These are phyloP conservation scores for Penicillium cosmopolitanum DNA, from an alignment of 495 filamentous ascomycete genomes.

Conservation along the genomic window DNA sequence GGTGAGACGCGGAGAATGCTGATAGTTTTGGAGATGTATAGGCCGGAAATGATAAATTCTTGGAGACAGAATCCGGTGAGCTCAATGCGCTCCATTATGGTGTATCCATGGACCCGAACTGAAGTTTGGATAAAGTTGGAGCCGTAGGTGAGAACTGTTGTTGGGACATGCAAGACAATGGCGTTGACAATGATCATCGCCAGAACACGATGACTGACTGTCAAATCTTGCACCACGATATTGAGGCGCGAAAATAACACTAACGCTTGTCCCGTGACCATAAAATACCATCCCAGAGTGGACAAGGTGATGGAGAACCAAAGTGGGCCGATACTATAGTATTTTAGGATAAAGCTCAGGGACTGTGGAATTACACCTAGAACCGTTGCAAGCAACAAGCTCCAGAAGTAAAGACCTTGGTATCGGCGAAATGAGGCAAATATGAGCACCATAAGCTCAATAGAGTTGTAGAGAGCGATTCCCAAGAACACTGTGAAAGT, in stretches of 20 bases:
- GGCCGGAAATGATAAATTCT: conserved; percentile 52
- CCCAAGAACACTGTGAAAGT: conserved; percentile 40
- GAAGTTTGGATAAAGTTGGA: conserved; percentile 26
- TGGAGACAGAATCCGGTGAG: conserved; percentile 51
- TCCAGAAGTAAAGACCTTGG: conserved; percentile 49
- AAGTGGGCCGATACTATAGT: conserved; percentile 27
- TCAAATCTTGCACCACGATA: conserved; percentile 36
- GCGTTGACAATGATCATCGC: conserved; percentile 43
- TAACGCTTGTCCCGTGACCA: conserved; percentile 45
- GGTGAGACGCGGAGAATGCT: conserved; percentile 39
- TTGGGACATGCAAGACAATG: conserved; percentile 43
- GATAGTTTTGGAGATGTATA: conserved; percentile 51
- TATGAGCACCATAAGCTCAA: conserved; percentile 43
- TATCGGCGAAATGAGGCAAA: conserved; percentile 42
- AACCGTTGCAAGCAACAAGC: conserved; percentile 36
- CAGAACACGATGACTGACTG: conserved; percentile 31
- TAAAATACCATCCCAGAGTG: conserved; percentile 45
- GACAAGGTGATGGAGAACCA: conserved; percentile 38
- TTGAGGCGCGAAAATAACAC: conserved; percentile 45
- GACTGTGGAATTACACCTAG: conserved; percentile 42
- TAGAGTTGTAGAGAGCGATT: conserved; percentile 43
- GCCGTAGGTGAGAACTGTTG: conserved; percentile 42
- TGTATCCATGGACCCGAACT: conserved; percentile 38
- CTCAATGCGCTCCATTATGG: conserved; percentile 50
- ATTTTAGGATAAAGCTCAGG: conserved; percentile 43